Base-by-base conservation (phyloP, 225 moss, liverwort and hornwort species). In the Anthoceros angustus region DNA sequence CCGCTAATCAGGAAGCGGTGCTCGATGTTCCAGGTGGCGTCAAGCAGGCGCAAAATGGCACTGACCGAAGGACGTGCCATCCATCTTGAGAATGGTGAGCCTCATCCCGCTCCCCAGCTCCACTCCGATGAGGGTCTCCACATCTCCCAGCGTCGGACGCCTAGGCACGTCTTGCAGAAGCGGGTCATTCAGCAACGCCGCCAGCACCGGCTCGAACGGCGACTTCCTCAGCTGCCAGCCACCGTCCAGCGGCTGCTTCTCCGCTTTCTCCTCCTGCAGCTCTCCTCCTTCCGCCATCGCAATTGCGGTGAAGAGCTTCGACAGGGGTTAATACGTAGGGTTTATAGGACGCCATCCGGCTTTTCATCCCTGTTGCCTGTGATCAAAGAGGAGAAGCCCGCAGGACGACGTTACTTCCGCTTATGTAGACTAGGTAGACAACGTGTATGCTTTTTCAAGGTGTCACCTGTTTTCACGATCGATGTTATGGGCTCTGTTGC, bases 61-160 rank as follows among this genome's bases (percentile, higher is more conserved):
- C 25, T 69, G 75, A 90, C 95, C 92, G 41, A 92, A 84, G 39
- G 83, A 75, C 6, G 82, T 81, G 77, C 77, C 87, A 16, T 98
- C 98, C 62, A 98, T 78, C 81, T 89, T 98, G 39, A 86, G 75
- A 38, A 98, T 82, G 71, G 80, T 64, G 68, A 98, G 63, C 70
- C 81, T 87, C 89, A 98, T 98, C 66, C 85, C 87, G 72, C 98
- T 98, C 38, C 98, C 92, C 14, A 83, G 86, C 74, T 92, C 87
- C 68, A 98, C 98, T 46, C 87, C 89, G 65, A 98, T 83, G 64
- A 92, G 80, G 5, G 89, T 83, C 42, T 89, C 92, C 7, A 92
- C 78, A 62, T 92, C 92, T 40, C 81, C 70, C n/a, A 91, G 75
- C 7, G 83, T 77, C 12, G 79, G 77, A 26, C 81, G 87, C 70